Evolutionary conservation across 2,329 filamentous ascomycete genomes (phyloP).

Genomic region (Cytospora mali): DNA sequence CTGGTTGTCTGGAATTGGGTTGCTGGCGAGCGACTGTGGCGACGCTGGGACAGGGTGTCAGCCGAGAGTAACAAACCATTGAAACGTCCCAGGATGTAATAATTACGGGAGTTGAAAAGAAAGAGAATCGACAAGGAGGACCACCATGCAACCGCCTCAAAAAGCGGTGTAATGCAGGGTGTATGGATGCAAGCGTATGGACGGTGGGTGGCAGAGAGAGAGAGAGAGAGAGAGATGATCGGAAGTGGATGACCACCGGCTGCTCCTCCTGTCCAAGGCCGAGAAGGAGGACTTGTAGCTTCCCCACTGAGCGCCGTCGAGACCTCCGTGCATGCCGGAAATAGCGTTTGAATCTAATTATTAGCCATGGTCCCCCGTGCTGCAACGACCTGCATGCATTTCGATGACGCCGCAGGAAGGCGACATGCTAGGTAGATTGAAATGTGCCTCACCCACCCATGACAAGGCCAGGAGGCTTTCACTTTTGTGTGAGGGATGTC

Average conservation of each 20-base stretch:
- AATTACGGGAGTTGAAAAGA: constrained; percentile 4
- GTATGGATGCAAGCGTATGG: constrained; percentile 15
- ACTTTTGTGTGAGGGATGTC: constrained; percentile 19
- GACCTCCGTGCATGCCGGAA: constrained; percentile 17
- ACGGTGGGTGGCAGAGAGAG: constrained; percentile 12
- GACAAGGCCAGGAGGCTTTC: constrained; percentile 9
- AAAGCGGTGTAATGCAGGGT: constrained; percentile 24
- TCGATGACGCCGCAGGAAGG: constrained; percentile 26
- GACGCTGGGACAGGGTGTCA: constrained; percentile 11
- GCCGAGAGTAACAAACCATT: constrained; percentile 11
- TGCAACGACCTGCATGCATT: constrained; percentile 17
- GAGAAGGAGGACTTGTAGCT: constrained; percentile 17
- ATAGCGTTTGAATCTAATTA: constrained; percentile 24
- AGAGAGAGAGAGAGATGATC: constrained; percentile 14
- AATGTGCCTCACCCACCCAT: constrained; percentile 23
- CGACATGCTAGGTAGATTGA: constrained; percentile 21
- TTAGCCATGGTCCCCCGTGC: constrained; percentile 16
- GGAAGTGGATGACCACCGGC: constrained; percentile 19
- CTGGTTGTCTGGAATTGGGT: constrained; percentile 7
- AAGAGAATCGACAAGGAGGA: not conserved
- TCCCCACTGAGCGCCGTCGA: constrained; percentile 22
- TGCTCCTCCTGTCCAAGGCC: constrained; percentile 15
- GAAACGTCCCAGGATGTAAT: constrained; percentile 18
- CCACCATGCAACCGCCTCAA: constrained; percentile 16
- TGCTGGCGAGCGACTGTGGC: constrained; percentile 10